A percentile compares a stretch with the other conserved stretches of the same genome.
Evolutionary conservation across 164 flowering plant genomes (phyloP).

Genomic region (Dillenia turbinata): DNA sequence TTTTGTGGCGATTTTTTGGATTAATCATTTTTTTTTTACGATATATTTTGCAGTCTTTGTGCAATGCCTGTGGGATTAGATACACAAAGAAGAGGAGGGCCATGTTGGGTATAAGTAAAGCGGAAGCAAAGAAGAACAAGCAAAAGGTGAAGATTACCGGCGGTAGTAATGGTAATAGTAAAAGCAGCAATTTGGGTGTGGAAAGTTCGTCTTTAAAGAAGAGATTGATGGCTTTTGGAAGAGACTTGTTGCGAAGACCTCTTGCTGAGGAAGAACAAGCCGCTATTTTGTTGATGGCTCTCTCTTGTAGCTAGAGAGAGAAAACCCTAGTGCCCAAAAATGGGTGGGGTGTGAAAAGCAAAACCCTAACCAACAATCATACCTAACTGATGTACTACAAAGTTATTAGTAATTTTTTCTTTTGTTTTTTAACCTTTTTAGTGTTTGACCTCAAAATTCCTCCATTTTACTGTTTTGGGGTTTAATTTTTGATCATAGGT

Average conservation of each 20-base stretch:
- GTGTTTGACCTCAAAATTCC: too few species aligned
- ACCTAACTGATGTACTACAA: not conserved
- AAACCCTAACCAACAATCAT: too few species aligned
- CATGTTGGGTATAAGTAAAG: constrained; percentile 29
- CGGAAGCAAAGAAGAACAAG: constrained; percentile 19
- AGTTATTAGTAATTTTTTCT: not conserved
- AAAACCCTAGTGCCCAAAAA: constrained; percentile 26
- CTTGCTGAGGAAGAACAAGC: constrained; percentile 72
- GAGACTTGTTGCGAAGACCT: constrained; percentile 29
- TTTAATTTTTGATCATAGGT: too few species aligned
- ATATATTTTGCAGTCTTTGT: constrained; percentile 50
- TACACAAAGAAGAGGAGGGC: constrained; percentile 64
- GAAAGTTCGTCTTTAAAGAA: constrained; percentile 19
- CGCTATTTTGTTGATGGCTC: constrained; percentile 71
- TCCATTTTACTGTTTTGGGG: too few species aligned
- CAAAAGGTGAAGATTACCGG: constrained; percentile 12
- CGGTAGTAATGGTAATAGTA: not conserved
- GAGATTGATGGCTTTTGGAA: constrained; percentile 29
- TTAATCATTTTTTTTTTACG: constrained; percentile 4
- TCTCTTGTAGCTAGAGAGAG: constrained; percentile 45
- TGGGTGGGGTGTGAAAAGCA: not conserved
- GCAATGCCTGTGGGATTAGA: constrained; percentile 89
- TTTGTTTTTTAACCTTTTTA: not conserved
- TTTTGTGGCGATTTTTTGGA: not conserved
- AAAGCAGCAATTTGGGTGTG: constrained; percentile 13